Conservation (phyloP, 1,284 basidiomycete species). For the Athelia psychrophila region DNA sequence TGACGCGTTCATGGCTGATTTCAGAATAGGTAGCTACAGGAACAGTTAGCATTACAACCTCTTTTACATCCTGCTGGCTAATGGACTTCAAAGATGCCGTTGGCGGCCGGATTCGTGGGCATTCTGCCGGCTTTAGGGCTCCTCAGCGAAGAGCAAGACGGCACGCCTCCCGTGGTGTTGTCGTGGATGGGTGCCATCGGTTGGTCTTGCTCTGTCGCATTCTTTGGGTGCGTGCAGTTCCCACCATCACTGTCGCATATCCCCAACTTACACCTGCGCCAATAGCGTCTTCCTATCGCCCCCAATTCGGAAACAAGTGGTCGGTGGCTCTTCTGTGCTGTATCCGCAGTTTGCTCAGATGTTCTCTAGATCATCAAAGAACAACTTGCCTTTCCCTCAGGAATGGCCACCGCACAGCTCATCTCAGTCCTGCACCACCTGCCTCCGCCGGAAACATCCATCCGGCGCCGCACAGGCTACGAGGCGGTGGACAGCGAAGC, state of each 20-base stretch:
- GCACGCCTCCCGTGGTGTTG: conserved; percentile 71
- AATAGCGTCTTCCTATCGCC: conserved; percentile 89
- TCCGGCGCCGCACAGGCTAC: conserved; percentile 58
- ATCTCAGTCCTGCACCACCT: conserved; percentile 88
- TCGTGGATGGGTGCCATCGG: conserved; percentile 69
- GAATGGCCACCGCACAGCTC: conserved; percentile 95
- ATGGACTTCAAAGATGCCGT: conserved; percentile 59
- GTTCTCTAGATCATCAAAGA: conserved; percentile 81
- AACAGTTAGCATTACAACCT: conserved; percentile 39
- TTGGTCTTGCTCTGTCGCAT: conserved; percentile 89
- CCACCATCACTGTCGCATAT: conserved; percentile 1
- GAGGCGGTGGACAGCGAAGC: conserved; percentile 33
- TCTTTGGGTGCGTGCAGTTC: conserved; percentile 76
- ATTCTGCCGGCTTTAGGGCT: conserved; percentile 89
- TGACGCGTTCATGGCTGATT: no score
- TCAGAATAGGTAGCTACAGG: conserved; percentile 64
- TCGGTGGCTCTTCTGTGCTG: conserved; percentile 35
- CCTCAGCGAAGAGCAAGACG: conserved; percentile 74
- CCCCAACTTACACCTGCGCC: conserved; percentile 2
- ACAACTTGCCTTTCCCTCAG: conserved; percentile 90
- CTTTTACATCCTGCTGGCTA: background rate
- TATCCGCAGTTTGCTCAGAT: background rate
- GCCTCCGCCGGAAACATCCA: conserved; percentile 56
- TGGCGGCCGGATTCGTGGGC: conserved; percentile 93
- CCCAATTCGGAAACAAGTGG: conserved; percentile 91